phyloP scores from a whole-genome alignment of 2,329 filamentous ascomycete genomes.

The Xylariaceae sp. region DNA sequence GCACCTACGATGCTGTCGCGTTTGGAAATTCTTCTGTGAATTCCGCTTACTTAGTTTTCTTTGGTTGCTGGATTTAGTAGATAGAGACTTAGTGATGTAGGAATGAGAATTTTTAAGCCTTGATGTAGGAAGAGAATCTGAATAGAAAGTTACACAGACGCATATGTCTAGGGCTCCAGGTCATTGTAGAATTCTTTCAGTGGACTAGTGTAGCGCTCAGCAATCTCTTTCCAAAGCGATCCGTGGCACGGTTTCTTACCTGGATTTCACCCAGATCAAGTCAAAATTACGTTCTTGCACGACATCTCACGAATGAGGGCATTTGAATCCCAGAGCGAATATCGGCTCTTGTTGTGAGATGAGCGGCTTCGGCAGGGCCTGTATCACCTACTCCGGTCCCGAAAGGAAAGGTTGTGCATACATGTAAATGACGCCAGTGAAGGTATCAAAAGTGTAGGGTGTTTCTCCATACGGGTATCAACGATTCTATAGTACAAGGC shows the following conservation, averaged over 20 bases:
- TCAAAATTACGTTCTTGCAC: background rate
- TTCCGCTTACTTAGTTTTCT: background rate
- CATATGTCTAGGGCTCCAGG: background rate
- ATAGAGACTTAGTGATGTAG: background rate
- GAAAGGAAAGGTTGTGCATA: background rate
- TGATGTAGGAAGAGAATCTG: background rate
- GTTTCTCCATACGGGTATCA: background rate
- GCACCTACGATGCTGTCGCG: background rate
- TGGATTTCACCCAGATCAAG: background rate
- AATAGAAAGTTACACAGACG: background rate
- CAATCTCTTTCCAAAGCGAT: background rate
- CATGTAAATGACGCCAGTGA: background rate
- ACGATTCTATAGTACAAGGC: background rate
- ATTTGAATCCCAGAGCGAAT: too few relatives aligned
- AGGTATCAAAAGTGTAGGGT: background rate
- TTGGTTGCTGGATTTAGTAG: background rate
- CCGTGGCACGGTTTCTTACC: background rate
- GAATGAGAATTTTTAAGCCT: background rate
- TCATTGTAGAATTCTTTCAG: background rate
- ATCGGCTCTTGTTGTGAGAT: background rate
- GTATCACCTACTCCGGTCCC: background rate
- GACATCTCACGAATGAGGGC: background rate
- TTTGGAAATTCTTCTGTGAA: too few relatives aligned
- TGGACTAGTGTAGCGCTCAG: background rate
- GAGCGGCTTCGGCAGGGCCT: background rate